These are phyloP conservation scores for Alternaria triticina DNA, from an alignment of 2,329 filamentous ascomycete species.

Conservation along the genomic window DNA sequence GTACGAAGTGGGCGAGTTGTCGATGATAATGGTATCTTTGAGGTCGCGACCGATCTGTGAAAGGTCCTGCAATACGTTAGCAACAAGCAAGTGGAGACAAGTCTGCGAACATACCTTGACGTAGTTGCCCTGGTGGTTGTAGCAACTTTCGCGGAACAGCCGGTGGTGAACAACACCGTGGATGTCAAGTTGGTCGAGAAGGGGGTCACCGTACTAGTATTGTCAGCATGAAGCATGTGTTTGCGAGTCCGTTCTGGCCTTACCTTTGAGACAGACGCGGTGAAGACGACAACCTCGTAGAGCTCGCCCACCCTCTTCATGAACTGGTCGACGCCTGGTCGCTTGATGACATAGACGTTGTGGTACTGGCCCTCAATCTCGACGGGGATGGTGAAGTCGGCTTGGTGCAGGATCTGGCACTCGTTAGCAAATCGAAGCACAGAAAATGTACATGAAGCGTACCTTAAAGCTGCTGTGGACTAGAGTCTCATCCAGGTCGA, in stretches of 20 bases:
- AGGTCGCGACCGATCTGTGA: slow-evolving; percentile 96
- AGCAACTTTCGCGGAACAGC: slow-evolving; percentile 97
- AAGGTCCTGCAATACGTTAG: slow-evolving; percentile 66
- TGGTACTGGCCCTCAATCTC: slow-evolving; percentile 99
- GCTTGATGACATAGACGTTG: slow-evolving; percentile 99
- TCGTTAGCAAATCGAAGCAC: slow-evolving; percentile 16
- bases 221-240: slow-evolving; percentile 18
- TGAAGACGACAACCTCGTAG: slow-evolving; percentile 98
- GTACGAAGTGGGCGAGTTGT: slow-evolving; percentile 98
- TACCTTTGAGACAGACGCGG: slow-evolving; percentile 96
- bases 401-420: slow-evolving; percentile 90
- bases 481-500: slow-evolving; percentile 94
- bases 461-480: slow-evolving; percentile 99
- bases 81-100: neutral
- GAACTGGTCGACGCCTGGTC: slow-evolving; percentile 97
- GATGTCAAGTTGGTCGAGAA: slow-evolving; percentile 95
- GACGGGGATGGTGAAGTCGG: slow-evolving; percentile 97
- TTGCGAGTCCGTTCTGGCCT: slow-evolving; percentile 5
- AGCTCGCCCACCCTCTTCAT: slow-evolving; percentile 98
- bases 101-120: no score
- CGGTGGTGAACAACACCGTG: slow-evolving; percentile 96
- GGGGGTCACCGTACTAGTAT: slow-evolving; percentile 86
- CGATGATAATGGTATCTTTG: slow-evolving; percentile 98
- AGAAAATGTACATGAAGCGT: slow-evolving; percentile 8
- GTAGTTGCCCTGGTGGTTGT: slow-evolving; percentile 99